Evolutionary conservation across 2,329 filamentous ascomycete species (phyloP).

Genomic region (Monilinia aucupariae): DNA sequence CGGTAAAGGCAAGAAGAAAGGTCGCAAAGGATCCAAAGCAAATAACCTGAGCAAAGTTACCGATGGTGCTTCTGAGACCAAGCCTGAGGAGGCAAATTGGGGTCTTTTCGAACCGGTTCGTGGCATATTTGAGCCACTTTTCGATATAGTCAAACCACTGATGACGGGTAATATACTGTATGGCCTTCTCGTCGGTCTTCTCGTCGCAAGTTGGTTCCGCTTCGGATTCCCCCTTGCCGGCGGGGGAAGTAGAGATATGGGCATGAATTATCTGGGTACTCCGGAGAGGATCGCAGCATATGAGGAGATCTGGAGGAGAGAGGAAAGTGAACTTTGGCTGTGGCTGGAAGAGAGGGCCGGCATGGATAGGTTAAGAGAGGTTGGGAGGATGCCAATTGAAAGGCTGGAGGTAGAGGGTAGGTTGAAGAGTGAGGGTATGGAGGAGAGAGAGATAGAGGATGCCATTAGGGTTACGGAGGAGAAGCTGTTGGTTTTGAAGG

Average conservation of each 20-base stretch:
- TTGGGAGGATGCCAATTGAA: slow-evolving; percentile 30
- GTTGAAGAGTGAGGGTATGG: slow-evolving; percentile 25
- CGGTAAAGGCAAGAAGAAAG: slow-evolving; percentile 51
- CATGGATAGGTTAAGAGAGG: slow-evolving; percentile 71
- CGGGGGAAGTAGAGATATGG: slow-evolving; percentile 37
- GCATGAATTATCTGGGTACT: slow-evolving; percentile 38
- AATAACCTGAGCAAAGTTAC: slow-evolving; percentile 40
- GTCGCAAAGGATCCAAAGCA: slow-evolving; percentile 41
- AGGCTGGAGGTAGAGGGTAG: slow-evolving; percentile 26
- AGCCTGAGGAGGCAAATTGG: slow-evolving; percentile 53
- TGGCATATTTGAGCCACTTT: slow-evolving; percentile 61
- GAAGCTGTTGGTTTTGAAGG: slow-evolving; percentile 70
- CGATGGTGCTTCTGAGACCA: slow-evolving; percentile 34
- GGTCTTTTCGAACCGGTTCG: slow-evolving; percentile 76
- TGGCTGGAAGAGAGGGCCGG: slow-evolving; percentile 34
- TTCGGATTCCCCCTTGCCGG: slow-evolving; percentile 44
- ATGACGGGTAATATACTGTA: slow-evolving; percentile 74
- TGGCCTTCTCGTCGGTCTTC: slow-evolving; percentile 63
- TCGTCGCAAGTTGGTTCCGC: slow-evolving; percentile 71
- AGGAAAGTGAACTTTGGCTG: slow-evolving; percentile 37
- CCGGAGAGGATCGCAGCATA: slow-evolving; percentile 75
- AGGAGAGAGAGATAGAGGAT: slow-evolving; percentile 31
- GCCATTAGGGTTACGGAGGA: slow-evolving; percentile 68
- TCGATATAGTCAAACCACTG: slow-evolving; percentile 64
- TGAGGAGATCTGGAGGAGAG: slow-evolving; percentile 67